Evolutionary conservation across 371 early-diverging fungal genomes (phyloP).

Genomic region (Lichtheimia ornata): DNA sequence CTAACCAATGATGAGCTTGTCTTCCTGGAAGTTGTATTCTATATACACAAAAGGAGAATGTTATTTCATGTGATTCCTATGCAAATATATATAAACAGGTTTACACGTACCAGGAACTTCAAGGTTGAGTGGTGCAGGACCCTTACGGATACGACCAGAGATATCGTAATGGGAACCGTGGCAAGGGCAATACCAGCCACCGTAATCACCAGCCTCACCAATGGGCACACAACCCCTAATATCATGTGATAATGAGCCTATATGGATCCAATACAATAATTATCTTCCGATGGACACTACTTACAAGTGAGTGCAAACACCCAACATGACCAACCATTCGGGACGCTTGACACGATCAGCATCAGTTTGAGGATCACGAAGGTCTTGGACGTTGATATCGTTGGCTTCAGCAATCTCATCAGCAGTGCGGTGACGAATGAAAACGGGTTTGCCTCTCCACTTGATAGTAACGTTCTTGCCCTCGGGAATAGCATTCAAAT

Average conservation of each 20-base stretch:
- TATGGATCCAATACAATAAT: not conserved
- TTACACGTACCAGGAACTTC: slow-evolving; percentile 80
- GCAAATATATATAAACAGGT: not conserved
- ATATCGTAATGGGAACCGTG: slow-evolving; percentile 97
- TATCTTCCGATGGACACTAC: slow-evolving; percentile 8
- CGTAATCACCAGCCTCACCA: slow-evolving; percentile 97
- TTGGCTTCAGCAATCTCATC: slow-evolving; percentile 96
- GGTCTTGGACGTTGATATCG: slow-evolving; percentile 70
- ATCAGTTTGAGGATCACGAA: slow-evolving; percentile 94
- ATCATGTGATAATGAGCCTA: slow-evolving; percentile 5
- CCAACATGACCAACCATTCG: slow-evolving; percentile 97
- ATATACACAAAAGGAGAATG: slow-evolving; percentile 8
- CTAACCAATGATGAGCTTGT: slow-evolving; percentile 57
- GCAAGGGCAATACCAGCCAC: slow-evolving; percentile 99
- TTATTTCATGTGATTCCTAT: not conserved
- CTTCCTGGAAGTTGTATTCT: slow-evolving; percentile 52
- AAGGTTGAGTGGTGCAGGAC: slow-evolving; percentile 97
- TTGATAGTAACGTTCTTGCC: slow-evolving; percentile 96
- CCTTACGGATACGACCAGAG: slow-evolving; percentile 96
- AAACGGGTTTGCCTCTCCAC: slow-evolving; percentile 99
- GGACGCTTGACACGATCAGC: slow-evolving; percentile 90
- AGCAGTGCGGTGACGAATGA: slow-evolving; percentile 95
- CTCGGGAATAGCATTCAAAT: slow-evolving; percentile 88
- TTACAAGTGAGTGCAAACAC: slow-evolving; percentile 96
- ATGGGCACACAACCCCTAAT: slow-evolving; percentile 94